Percentiles rank a stretch among this genome's conserved stretches.
These are phyloP conservation scores for Dryadomyces sulphureus DNA, from an alignment of 2,329 filamentous ascomycete genomes.

Conservation along the genomic window DNA sequence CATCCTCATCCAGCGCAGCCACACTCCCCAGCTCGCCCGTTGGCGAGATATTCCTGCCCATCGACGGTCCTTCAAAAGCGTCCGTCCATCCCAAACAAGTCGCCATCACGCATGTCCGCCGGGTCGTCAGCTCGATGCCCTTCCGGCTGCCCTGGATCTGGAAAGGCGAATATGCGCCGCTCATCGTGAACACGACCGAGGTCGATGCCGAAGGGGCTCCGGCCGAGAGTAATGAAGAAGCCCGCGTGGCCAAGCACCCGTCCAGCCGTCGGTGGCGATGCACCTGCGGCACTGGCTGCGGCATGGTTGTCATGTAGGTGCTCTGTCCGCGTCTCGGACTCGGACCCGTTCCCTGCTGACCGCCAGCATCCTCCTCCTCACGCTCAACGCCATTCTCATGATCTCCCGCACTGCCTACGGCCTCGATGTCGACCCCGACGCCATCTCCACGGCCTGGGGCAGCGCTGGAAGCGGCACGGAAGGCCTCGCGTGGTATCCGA, in stretches of 20 bases:
- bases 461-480: conserved; percentile 20
- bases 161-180: neutral
- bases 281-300: neutral
- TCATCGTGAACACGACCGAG: neutral
- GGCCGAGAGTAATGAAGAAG: neutral
- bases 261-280: neutral
- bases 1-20: neutral
- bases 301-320: neutral
- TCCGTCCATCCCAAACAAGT: neutral
- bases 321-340: neutral
- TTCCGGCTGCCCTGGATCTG: neutral
- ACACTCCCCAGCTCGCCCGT: neutral
- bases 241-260: neutral
- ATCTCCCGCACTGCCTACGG: conserved; percentile 5
- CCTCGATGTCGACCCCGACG: conserved; percentile 13
- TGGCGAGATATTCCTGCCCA: neutral
- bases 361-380: neutral
- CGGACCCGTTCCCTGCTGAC: neutral
- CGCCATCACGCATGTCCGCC: neutral
- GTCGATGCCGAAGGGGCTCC: neutral
- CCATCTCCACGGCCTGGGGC: conserved; percentile 21
- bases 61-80: neutral
- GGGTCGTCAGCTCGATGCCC: neutral
- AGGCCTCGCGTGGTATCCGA: conserved; percentile 28
- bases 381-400: conserved; percentile 5